These are phyloP conservation scores for Athelia sp. DNA, from an alignment of 1,284 basidiomycete genomes.

Conservation along the genomic window DNA sequence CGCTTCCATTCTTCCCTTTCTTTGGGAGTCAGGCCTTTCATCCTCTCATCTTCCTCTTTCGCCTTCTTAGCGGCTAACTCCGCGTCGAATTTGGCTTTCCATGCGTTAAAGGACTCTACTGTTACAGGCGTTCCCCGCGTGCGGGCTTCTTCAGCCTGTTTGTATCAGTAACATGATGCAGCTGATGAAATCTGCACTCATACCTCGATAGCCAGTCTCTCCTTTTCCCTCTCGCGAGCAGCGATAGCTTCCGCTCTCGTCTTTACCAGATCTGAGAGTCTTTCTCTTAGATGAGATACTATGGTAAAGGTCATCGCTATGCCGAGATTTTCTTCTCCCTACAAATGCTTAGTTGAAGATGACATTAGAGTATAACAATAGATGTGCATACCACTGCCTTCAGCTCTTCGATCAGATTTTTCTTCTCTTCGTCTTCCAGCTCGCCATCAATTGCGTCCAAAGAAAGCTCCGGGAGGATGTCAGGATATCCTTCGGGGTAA, in stretches of 20 bases:
- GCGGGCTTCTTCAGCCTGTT: slow-evolving; percentile 81
- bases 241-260: slow-evolving; percentile 52
- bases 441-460: slow-evolving; percentile 70
- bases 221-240: slow-evolving; percentile 66
- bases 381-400: slow-evolving; percentile 52
- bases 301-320: slow-evolving; percentile 99
- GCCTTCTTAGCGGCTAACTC: slow-evolving; percentile 58
- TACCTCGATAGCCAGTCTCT: slow-evolving; percentile 75
- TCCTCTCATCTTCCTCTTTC: slow-evolving; percentile 77
- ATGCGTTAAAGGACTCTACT: slow-evolving; percentile 70
- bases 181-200: not conserved
- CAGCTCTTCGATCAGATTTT: slow-evolving; percentile 56
- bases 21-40: slow-evolving; percentile 73
- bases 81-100: slow-evolving; percentile 77
- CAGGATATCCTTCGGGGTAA: slow-evolving; percentile 71
- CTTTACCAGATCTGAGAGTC: slow-evolving; percentile 61
- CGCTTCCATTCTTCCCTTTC: slow-evolving; percentile 88
- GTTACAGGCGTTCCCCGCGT: slow-evolving; percentile 92
- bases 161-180: not conserved
- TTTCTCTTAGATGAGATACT: slow-evolving; percentile 82
- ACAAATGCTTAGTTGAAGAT: slow-evolving; percentile 6
- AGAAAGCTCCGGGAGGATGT: slow-evolving; percentile 71
- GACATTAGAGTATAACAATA: not conserved
- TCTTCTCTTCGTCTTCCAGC: slow-evolving; percentile 54
- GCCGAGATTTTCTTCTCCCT: slow-evolving; percentile 89